These are phyloP conservation scores for Casaregolazyma lundiana DNA, from an alignment of 1,139 yeast genomes.

Conservation along the genomic window DNA sequence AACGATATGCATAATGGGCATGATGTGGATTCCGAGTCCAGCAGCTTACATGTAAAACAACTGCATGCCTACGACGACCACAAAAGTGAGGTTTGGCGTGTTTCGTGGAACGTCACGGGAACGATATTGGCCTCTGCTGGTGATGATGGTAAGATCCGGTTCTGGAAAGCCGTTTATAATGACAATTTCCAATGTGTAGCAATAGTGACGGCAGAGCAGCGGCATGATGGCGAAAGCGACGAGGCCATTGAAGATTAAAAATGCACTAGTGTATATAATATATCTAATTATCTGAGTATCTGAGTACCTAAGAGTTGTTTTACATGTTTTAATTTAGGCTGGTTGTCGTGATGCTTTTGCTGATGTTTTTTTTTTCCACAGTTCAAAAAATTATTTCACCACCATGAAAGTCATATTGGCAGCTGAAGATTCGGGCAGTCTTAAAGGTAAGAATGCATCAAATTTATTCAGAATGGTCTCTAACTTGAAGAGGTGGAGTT, in stretches of 20 bases:
- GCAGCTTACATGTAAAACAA: conserved; percentile 41
- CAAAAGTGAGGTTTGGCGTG: conserved; percentile 91
- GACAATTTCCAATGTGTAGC: conserved; percentile 92
- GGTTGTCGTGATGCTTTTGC: too few relatives aligned
- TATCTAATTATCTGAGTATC: background rate
- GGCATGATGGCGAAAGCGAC: conserved; percentile 33
- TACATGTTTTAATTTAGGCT: too few relatives aligned
- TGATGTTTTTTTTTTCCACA: background rate
- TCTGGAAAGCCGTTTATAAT: conserved; percentile 86
- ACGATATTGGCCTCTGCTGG: conserved; percentile 91
- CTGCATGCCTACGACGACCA: conserved; percentile 67
- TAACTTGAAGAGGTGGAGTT: conserved; percentile 25
- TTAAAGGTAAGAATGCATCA: conserved; percentile 26
- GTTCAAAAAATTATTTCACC: background rate
- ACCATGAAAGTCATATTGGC: conserved; percentile 36
- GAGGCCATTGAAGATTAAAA: conserved; percentile 15
- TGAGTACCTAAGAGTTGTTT: too few relatives aligned
- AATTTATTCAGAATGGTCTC: background rate
- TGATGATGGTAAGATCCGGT: conserved; percentile 85
- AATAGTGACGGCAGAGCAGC: conserved; percentile 64
- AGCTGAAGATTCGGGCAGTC: conserved; percentile 35
- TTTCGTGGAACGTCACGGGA: conserved; percentile 85
- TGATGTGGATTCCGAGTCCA: conserved; percentile 24
- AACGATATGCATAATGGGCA: conserved; percentile 10
- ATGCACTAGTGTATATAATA: background rate